Evolutionary conservation across 768 basidiomycete species (phyloP).

Genomic region (Chalciporus piperatus): DNA sequence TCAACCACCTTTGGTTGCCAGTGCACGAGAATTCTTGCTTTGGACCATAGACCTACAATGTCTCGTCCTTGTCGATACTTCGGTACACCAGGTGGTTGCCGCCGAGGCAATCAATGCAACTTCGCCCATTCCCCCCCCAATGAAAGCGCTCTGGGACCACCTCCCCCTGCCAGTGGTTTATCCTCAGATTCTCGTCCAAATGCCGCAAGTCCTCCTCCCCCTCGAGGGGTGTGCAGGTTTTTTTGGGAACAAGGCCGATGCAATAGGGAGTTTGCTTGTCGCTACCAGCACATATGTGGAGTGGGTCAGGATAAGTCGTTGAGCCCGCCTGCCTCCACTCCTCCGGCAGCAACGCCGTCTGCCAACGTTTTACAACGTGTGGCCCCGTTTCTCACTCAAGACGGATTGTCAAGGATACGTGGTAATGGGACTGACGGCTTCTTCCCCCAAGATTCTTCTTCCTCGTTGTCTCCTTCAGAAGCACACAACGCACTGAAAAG

Average conservation of each 20-base stretch:
- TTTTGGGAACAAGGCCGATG: slow-evolving; percentile 50
- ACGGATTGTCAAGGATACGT: slow-evolving; percentile 43
- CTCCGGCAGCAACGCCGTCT: slow-evolving; percentile 6
- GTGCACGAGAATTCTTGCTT: not conserved
- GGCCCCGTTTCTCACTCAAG: slow-evolving; percentile 44
- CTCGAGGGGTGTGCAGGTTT: slow-evolving; percentile 42
- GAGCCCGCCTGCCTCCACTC: slow-evolving; percentile 7
- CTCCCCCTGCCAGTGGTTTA: slow-evolving; percentile 3
- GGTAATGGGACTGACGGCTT: slow-evolving; percentile 43
- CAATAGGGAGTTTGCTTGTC: slow-evolving; percentile 44
- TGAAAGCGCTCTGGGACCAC: slow-evolving; percentile 16
- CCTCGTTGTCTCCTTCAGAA: slow-evolving; percentile 41
- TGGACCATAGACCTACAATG: slow-evolving; percentile 10
- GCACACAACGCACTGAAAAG: slow-evolving; percentile 43
- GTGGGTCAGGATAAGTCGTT: not conserved
- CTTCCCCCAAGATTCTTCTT: slow-evolving; percentile 32
- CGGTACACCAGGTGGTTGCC: slow-evolving; percentile 45
- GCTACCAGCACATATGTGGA: slow-evolving; percentile 35
- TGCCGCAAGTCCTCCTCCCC: slow-evolving; percentile 21
- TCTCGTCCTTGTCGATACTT: slow-evolving; percentile 40
- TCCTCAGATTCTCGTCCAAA: slow-evolving; percentile 8
- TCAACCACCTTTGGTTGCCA: not conserved
- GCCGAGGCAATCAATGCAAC: slow-evolving; percentile 38
- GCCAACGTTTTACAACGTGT: slow-evolving; percentile 25
- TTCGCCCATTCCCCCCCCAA: slow-evolving; percentile 30